These are phyloP conservation scores for Lasiosphaeria ovina DNA, from an alignment of 495 filamentous ascomycete genomes.

Conservation along the genomic window DNA sequence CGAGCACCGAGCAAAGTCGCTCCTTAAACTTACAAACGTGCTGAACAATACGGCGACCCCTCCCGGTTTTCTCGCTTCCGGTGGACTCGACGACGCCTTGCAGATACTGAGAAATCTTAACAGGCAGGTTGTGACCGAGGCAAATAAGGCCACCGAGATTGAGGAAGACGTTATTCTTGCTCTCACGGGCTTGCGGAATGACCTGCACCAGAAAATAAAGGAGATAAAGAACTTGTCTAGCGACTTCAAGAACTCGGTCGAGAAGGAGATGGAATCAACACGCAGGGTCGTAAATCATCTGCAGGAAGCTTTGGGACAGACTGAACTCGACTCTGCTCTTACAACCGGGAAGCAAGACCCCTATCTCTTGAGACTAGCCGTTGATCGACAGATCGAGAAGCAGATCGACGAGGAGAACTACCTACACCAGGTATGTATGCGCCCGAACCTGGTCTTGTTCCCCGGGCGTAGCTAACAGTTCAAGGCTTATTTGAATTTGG, in stretches of 20 bases:
- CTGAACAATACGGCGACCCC: conserved; percentile 78
- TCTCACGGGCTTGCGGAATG: conserved; percentile 78
- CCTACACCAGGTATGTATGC: conserved; percentile 68
- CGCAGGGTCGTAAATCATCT: conserved; percentile 69
- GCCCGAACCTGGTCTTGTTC: not conserved
- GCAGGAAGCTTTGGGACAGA: conserved; percentile 73
- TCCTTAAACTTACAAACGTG: conserved; percentile 78
- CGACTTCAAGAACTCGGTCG: conserved; percentile 90
- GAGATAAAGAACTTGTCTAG: conserved; percentile 90
- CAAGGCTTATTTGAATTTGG: conserved; percentile 91
- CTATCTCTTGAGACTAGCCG: conserved; percentile 77
- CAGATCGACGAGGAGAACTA: conserved; percentile 98
- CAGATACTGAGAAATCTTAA: conserved; percentile 79
- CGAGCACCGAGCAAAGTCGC: conserved; percentile 77
- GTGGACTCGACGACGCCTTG: conserved; percentile 81
- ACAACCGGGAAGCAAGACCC: conserved; percentile 86
- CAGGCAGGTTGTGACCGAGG: conserved; percentile 73
- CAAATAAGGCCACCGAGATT: conserved; percentile 86
- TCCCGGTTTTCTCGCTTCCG: conserved; percentile 66
- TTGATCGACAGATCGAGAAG: conserved; percentile 83
- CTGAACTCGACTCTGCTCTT: conserved; percentile 71
- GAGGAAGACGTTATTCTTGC: conserved; percentile 87
- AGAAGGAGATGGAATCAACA: conserved; percentile 73
- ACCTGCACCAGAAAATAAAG: conserved; percentile 93
- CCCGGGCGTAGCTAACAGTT: not conserved